Conservation (phyloP, 768 basidiomycete genomes). For the Daedalea quercina region DNA sequence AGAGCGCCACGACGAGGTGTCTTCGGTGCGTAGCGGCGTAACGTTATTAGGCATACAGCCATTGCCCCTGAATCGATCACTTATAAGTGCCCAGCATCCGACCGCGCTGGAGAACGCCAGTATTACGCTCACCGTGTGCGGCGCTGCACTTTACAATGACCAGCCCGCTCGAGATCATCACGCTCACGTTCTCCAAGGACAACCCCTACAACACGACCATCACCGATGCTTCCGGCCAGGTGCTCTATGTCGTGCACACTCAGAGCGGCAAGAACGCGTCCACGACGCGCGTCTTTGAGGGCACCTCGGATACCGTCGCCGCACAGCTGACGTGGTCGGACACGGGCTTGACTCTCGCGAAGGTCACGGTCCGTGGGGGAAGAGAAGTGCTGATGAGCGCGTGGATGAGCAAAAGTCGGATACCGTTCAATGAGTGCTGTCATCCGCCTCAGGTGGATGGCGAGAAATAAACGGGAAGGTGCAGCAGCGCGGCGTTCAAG, state of each 20-base stretch:
- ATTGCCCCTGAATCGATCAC: too few species aligned
- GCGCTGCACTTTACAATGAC: neutral
- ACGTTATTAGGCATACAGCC: too few species aligned
- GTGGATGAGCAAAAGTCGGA: slow-evolving; percentile 34
- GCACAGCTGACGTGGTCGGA: slow-evolving; percentile 36
- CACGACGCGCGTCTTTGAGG: slow-evolving; percentile 24
- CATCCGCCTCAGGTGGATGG: neutral
- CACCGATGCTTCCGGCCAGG: slow-evolving; percentile 24
- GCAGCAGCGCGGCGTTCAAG: slow-evolving; percentile 32
- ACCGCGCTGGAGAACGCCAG: too few species aligned
- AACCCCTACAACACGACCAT: slow-evolving; percentile 38
- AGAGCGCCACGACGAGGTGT: too few species aligned
- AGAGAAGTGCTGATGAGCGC: slow-evolving; percentile 21
- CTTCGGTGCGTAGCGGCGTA: too few species aligned
- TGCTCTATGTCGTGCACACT: slow-evolving; percentile 32
- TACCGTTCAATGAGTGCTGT: slow-evolving; percentile 36
- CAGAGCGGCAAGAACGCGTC: slow-evolving; percentile 22
- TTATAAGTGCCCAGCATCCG: too few species aligned
- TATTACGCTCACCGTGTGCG: too few species aligned
- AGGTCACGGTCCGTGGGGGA: slow-evolving; percentile 18
- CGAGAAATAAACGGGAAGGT: neutral
- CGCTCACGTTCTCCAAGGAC: slow-evolving; percentile 31
- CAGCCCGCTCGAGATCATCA: neutral
- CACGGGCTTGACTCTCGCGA: slow-evolving; percentile 19
- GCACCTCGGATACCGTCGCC: slow-evolving; percentile 24